Conservation (phyloP, 2,329 filamentous ascomycete species). For the Trichophyton benhamiae region DNA sequence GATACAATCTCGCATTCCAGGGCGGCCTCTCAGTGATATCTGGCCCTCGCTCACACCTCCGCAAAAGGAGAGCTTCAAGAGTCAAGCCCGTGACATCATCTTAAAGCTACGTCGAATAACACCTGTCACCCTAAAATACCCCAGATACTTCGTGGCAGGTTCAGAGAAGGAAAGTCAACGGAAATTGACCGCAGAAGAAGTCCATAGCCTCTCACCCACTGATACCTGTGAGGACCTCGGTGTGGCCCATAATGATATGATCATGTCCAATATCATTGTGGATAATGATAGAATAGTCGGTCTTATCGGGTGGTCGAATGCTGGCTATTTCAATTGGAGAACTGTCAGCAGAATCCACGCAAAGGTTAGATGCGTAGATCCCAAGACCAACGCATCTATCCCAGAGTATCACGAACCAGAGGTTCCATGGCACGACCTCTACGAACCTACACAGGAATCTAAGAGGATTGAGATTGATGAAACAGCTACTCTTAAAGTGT, state of each 20-base stretch:
- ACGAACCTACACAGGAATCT: conserved; percentile 16
- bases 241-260: conserved; percentile 29
- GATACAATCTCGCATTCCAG: conserved; percentile 30
- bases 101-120: conserved; percentile 13
- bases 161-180: neutral
- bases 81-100: conserved; percentile 26
- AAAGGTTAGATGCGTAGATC: conserved; percentile 18
- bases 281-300: conserved; percentile 28
- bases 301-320: conserved; percentile 28
- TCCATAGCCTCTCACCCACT: conserved; percentile 23
- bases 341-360: conserved; percentile 25
- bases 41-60: conserved; percentile 21
- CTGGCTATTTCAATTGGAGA: conserved; percentile 29
- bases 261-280: conserved; percentile 28
- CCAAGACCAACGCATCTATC: conserved; percentile 9
- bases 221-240: conserved; percentile 18
- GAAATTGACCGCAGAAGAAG: conserved; percentile 6
- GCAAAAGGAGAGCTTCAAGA: conserved; percentile 25
- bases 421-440: conserved; percentile 26
- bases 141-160: conserved; percentile 16
- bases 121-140: conserved; percentile 2
- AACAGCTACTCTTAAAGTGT: neutral
- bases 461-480: neutral
- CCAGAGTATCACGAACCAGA: conserved; percentile 12
- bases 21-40: conserved; percentile 25